phyloP scores from a whole-genome alignment of 805 yeast species.

The Nakazawaea populi region DNA sequence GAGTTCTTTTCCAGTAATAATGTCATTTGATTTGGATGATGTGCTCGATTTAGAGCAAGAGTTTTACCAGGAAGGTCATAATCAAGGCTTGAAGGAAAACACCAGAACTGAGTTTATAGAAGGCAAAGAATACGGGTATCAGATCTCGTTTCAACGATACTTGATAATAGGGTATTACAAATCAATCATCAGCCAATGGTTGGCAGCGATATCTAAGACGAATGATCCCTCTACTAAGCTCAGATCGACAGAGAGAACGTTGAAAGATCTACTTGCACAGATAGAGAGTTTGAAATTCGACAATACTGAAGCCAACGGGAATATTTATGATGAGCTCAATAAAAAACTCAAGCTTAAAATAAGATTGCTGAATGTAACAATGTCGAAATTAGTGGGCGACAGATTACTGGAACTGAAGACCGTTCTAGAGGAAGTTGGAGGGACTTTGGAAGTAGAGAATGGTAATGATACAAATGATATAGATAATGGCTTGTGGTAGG shows the following conservation, averaged over 20 bases:
- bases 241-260: slow-evolving; percentile 6
- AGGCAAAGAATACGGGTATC: slow-evolving; percentile 82
- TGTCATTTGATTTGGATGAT: slow-evolving; percentile 48
- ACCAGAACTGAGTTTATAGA: slow-evolving; percentile 55
- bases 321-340: slow-evolving; percentile 19
- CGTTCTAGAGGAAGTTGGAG: slow-evolving; percentile 2
- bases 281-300: slow-evolving; percentile 14
- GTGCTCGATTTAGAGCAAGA: slow-evolving; percentile 55
- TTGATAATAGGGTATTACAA: slow-evolving; percentile 62
- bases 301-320: slow-evolving; percentile 23
- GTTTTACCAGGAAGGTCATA: slow-evolving; percentile 62
- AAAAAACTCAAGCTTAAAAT: slow-evolving; percentile 22
- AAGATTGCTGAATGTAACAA: slow-evolving; percentile 19
- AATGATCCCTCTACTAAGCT: slow-evolving; percentile 3
- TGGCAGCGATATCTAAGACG: slow-evolving; percentile 11
- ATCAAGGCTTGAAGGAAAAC: slow-evolving; percentile 65
- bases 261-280: background rate
- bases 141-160: slow-evolving; percentile 69
- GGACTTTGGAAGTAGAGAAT: slow-evolving; percentile 6
- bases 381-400: slow-evolving; percentile 9
- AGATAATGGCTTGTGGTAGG: slow-evolving; percentile 13
- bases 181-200: slow-evolving; percentile 43
- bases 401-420: background rate
- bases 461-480: slow-evolving; percentile 11
- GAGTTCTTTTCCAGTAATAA: background rate